A percentile compares a stretch with the other conserved stretches of the same genome.
phyloP scores from a whole-genome alignment of 495 filamentous ascomycete genomes.

The Aspergillus sclerotioniger region DNA sequence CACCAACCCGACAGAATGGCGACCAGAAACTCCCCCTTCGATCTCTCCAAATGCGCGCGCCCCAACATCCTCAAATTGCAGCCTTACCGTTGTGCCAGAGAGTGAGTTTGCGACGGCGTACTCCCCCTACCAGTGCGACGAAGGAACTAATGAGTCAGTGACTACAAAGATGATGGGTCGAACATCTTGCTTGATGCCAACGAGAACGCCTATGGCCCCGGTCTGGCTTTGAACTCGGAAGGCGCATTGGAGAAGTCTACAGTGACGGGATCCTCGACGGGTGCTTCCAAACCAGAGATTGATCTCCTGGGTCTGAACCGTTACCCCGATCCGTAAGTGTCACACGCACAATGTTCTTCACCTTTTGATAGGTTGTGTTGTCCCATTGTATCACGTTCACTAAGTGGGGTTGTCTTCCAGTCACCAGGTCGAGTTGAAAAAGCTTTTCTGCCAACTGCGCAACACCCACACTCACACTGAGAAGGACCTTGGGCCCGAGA shows the following conservation, averaged over 20 bases:
- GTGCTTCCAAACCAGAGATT: constrained; percentile 45
- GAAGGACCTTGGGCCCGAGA: constrained; percentile 70
- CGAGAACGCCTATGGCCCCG: constrained; percentile 92
- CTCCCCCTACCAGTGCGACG: constrained; percentile 13
- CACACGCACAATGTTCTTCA: background rate
- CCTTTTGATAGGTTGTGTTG: too few species aligned
- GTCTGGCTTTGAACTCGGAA: constrained; percentile 49
- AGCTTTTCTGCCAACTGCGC: constrained; percentile 80
- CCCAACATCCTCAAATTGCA: constrained; percentile 79
- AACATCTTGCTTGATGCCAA: constrained; percentile 97
- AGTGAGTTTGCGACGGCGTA: constrained; percentile 53
- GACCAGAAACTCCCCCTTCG: constrained; percentile 54
- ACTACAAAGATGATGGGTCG: constrained; percentile 98
- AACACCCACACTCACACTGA: constrained; percentile 79
- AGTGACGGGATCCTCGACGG: constrained; percentile 34
- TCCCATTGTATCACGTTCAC: background rate
- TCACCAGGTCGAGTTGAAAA: constrained; percentile 84
- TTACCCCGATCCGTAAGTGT: constrained; percentile 84
- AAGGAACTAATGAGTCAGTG: constrained; percentile 57
- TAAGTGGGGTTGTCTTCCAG: constrained; percentile 30
- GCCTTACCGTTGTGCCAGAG: constrained; percentile 81
- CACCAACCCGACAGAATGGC: constrained; percentile 34
- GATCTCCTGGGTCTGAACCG: constrained; percentile 81
- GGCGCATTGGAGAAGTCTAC: constrained; percentile 44
- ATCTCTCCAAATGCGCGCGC: constrained; percentile 76